phyloP scores from a whole-genome alignment of 495 filamentous ascomycete genomes.

The Penicillium herquei region DNA sequence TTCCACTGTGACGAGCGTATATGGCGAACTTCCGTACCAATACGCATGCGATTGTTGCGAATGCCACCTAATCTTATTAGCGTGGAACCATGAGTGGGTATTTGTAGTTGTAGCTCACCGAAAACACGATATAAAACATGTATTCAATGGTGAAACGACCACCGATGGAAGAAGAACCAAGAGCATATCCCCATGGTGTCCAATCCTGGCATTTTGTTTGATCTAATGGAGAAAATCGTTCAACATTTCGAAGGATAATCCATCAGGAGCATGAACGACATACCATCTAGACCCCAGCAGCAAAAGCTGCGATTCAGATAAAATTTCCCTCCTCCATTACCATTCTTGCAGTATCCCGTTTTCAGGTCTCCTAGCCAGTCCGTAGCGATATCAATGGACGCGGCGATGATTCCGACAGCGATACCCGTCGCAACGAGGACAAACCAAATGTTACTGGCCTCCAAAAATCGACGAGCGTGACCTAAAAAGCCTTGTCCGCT shows the following conservation, averaged over 20 bases:
- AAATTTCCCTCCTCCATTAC: slow-evolving; percentile 74
- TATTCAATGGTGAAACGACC: slow-evolving; percentile 83
- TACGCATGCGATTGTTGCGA: slow-evolving; percentile 74
- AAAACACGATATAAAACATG: slow-evolving; percentile 77
- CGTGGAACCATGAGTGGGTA: slow-evolving; percentile 11
- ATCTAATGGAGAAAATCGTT: slow-evolving; percentile 38
- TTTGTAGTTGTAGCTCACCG: slow-evolving; percentile 49
- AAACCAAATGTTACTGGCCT: slow-evolving; percentile 89
- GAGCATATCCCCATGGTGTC: slow-evolving; percentile 76
- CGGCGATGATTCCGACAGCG: slow-evolving; percentile 78
- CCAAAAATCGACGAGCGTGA: slow-evolving; percentile 66
- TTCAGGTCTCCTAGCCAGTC: slow-evolving; percentile 95
- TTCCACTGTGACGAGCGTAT: slow-evolving; percentile 93
- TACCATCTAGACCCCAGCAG: slow-evolving; percentile 84
- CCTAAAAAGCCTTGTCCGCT: slow-evolving; percentile 70
- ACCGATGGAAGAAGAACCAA: slow-evolving; percentile 60
- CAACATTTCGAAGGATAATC: neutral
- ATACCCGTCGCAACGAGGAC: slow-evolving; percentile 78
- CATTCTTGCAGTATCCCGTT: slow-evolving; percentile 79
- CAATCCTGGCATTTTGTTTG: slow-evolving; percentile 76
- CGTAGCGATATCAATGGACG: slow-evolving; percentile 85
- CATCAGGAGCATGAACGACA: slow-evolving; percentile 6
- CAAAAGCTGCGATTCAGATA: slow-evolving; percentile 91
- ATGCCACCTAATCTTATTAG: slow-evolving; percentile 58
- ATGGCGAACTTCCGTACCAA: slow-evolving; percentile 81